phyloP scores from a whole-genome alignment of 352 stramenopile genomes.

The Thraustochytrium striatum region DNA sequence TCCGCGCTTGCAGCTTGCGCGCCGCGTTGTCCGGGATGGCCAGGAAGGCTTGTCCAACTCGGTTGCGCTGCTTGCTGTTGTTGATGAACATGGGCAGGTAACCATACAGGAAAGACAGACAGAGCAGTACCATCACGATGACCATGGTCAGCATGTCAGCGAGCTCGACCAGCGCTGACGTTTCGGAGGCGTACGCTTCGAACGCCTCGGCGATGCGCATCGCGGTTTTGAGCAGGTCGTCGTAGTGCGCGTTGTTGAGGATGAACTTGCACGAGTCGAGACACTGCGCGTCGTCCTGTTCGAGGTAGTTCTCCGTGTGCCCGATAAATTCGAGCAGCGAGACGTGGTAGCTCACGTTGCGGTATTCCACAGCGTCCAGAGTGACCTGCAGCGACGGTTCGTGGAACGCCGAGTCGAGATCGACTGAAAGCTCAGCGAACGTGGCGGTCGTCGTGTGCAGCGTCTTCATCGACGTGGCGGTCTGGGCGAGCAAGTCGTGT shows the following conservation, averaged over 20 bases:
- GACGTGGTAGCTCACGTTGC: conserved; percentile 31
- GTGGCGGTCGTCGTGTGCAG: background rate
- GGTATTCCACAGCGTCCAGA: background rate
- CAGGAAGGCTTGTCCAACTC: conserved; percentile 31
- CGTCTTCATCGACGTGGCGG: too few relatives aligned
- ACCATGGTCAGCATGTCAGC: background rate
- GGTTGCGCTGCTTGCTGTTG: conserved; percentile 1
- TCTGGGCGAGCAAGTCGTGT: too few relatives aligned
- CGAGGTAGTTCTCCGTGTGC: conserved; percentile 25
- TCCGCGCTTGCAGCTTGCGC: conserved; percentile 5
- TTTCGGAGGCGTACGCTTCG: background rate
- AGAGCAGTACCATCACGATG: background rate
- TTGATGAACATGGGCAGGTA: conserved; percentile 46
- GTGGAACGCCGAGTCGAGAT: background rate
- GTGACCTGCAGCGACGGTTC: background rate
- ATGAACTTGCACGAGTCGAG: conserved; percentile 39
- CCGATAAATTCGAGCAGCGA: conserved; percentile 18
- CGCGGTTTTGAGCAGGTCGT: background rate
- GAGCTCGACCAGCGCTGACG: background rate
- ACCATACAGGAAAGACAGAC: background rate
- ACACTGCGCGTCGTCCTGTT: conserved; percentile 6
- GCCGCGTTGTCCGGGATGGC: conserved; percentile 40
- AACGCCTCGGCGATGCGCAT: background rate
- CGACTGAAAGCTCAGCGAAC: background rate
- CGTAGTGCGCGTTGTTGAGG: conserved; percentile 34